Evolutionary conservation across 441 rosid species (phyloP).

Genomic region (Pelargonium citronellum): DNA sequence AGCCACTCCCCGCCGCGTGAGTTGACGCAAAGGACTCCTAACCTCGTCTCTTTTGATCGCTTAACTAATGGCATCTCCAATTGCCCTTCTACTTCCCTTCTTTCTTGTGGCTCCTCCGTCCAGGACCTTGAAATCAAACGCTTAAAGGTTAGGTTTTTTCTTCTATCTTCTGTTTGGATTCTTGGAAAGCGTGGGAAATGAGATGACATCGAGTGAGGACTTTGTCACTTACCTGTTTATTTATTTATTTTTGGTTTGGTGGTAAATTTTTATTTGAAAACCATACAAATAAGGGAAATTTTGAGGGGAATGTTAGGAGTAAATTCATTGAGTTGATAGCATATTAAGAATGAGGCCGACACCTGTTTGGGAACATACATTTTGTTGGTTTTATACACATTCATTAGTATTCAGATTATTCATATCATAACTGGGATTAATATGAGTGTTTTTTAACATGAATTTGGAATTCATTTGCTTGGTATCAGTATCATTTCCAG

Average conservation of each 20-base stretch:
- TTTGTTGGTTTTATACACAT: too few species aligned
- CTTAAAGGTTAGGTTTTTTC: conserved; percentile 44
- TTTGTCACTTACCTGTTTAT: not conserved
- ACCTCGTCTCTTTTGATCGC: not conserved
- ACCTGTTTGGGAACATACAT: too few species aligned
- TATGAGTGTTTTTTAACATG: too few species aligned
- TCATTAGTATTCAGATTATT: too few species aligned
- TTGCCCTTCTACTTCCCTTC: not conserved
- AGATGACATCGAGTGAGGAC: not conserved
- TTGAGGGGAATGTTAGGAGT: not conserved
- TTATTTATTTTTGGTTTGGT: not conserved
- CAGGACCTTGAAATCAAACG: conserved; percentile 56
- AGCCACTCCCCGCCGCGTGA: conserved; percentile 73
- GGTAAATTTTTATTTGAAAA: not conserved
- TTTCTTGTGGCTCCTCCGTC: conserved; percentile 12
- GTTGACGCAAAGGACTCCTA: conserved; percentile 51
- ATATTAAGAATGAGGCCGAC: too few species aligned
- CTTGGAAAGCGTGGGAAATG: not conserved
- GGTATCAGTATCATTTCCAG: too few species aligned
- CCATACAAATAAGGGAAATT: not conserved
- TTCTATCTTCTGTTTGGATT: not conserved
- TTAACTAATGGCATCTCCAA: not conserved
- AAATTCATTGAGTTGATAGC: too few species aligned
- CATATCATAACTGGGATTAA: too few species aligned
- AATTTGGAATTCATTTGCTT: too few species aligned